phyloP scores from a whole-genome alignment of 2,329 filamentous ascomycete genomes.

The Exserohilum rostratum region DNA sequence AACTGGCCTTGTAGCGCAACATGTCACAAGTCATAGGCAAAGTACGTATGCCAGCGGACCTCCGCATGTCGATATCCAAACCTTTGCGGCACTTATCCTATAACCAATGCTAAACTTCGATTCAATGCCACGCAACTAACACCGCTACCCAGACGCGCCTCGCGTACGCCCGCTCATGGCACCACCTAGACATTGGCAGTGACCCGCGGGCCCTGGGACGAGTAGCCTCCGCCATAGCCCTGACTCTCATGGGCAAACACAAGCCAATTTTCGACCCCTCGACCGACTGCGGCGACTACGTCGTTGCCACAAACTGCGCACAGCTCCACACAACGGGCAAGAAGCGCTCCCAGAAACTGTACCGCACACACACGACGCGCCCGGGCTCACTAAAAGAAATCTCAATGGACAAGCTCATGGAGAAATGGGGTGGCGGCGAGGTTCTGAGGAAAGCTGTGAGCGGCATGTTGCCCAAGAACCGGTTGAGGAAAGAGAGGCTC shows the following conservation, averaged over 20 bases:
- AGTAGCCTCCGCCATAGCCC: constrained; percentile 84
- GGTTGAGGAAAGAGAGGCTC: constrained; percentile 84
- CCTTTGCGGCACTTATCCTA: background rate
- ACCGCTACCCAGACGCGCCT: constrained; percentile 74
- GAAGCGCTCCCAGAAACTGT: constrained; percentile 92
- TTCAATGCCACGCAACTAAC: constrained; percentile 11
- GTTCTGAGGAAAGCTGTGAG: constrained; percentile 88
- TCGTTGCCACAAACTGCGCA: constrained; percentile 89
- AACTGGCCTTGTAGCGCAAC: constrained; percentile 36
- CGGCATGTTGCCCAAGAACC: constrained; percentile 98
- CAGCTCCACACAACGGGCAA: constrained; percentile 87
- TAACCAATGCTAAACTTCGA: background rate
- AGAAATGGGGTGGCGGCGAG: constrained; percentile 91
- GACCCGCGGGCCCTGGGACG: constrained; percentile 81
- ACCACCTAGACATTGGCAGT: constrained; percentile 78
- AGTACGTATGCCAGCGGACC: constrained; percentile 57
- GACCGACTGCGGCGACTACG: constrained; percentile 98
- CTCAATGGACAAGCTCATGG: constrained; percentile 94
- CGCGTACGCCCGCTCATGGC: constrained; percentile 96
- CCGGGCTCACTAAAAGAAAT: constrained; percentile 86
- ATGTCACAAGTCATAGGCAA: constrained; percentile 84
- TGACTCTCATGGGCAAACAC: constrained; percentile 95
- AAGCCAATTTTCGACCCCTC: constrained; percentile 98
- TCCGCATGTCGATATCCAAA: constrained; percentile 18
- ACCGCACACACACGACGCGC: constrained; percentile 92